A percentile compares a stretch with the other conserved stretches of the same genome.
Conservation (phyloP, 2,329 filamentous ascomycete species). For the Chaetomiaceae sp. region DNA sequence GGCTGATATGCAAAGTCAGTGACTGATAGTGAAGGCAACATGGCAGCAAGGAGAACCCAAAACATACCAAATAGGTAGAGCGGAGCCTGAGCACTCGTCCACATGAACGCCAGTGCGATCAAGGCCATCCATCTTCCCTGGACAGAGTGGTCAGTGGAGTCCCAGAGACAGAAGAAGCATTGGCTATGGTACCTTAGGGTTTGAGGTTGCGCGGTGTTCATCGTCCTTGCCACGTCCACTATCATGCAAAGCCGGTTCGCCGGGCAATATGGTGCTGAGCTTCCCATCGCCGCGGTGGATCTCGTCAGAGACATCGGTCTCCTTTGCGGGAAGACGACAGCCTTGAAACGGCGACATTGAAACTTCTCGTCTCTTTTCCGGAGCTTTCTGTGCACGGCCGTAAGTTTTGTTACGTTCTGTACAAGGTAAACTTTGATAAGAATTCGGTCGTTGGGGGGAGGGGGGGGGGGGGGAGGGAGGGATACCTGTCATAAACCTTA, state of each 20-base stretch:
- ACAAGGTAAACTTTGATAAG: not conserved
- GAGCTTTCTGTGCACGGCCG: conserved; percentile 3
- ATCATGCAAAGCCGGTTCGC: not conserved
- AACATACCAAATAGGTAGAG: conserved; percentile 29
- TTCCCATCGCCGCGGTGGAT: not conserved
- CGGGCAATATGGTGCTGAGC: not conserved
- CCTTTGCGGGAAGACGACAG: not conserved
- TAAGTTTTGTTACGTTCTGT: conserved; percentile 5
- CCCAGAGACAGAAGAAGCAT: no score
- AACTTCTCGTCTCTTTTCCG: not conserved
- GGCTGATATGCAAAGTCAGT: conserved; percentile 7
- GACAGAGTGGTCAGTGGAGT: not conserved
- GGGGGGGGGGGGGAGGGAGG: no score
- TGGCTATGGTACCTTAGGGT: no score
- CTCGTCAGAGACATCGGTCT: not conserved
- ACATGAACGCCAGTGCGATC: conserved; percentile 29
- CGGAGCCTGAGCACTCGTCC: conserved; percentile 30
- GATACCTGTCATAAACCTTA: not conserved
- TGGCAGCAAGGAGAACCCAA: not conserved
- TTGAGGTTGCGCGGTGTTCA: not conserved
- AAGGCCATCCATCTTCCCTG: conserved; percentile 27
- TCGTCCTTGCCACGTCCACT: not conserved
- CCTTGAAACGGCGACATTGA: not conserved
- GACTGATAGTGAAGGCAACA: not conserved
- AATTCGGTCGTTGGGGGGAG: no score